Conservation (phyloP, 768 basidiomycete genomes). For the Leccinum subgranulosum region DNA sequence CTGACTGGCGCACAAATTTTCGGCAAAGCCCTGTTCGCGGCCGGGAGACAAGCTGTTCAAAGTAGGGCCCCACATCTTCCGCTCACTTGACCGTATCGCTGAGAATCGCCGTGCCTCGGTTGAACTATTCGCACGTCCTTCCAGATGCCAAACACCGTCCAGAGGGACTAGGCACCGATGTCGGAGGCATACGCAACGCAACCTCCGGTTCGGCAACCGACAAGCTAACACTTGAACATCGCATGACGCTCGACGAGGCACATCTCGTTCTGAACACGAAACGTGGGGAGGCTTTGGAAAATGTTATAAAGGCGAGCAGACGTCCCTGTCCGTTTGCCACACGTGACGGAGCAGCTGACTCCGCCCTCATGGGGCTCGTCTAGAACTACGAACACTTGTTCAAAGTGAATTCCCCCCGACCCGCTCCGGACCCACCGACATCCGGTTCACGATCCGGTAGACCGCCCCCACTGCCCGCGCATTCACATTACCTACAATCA, state of each 20-base stretch:
- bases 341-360: slow-evolving; percentile 1
- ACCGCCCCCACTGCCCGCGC: slow-evolving; percentile 39
- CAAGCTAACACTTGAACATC: slow-evolving; percentile 77
- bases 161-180: slow-evolving; percentile 65
- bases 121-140: background rate
- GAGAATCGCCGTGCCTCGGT: background rate
- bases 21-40: slow-evolving; percentile 89
- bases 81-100: background rate
- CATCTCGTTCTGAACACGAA: slow-evolving; percentile 88
- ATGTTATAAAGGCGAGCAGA: slow-evolving; percentile 62
- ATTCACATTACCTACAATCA: slow-evolving; percentile 93
- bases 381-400: slow-evolving; percentile 95
- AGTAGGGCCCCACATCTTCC: slow-evolving; percentile 53
- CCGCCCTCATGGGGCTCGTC: background rate
- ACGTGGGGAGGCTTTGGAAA: slow-evolving; percentile 64
- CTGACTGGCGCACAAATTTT: slow-evolving; percentile 76
- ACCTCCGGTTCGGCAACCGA: slow-evolving; percentile 75
- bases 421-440: slow-evolving; percentile 46
- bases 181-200: slow-evolving; percentile 70
- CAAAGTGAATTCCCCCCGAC: slow-evolving; percentile 79
- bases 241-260: slow-evolving; percentile 96
- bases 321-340: background rate
- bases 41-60: slow-evolving; percentile 87
- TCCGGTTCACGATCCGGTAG: slow-evolving; percentile 38
- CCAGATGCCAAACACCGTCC: slow-evolving; percentile 83